These are phyloP conservation scores for Hsuehochloa calcarea DNA, from an alignment of 176 grass and related monocot species.

Conservation along the genomic window DNA sequence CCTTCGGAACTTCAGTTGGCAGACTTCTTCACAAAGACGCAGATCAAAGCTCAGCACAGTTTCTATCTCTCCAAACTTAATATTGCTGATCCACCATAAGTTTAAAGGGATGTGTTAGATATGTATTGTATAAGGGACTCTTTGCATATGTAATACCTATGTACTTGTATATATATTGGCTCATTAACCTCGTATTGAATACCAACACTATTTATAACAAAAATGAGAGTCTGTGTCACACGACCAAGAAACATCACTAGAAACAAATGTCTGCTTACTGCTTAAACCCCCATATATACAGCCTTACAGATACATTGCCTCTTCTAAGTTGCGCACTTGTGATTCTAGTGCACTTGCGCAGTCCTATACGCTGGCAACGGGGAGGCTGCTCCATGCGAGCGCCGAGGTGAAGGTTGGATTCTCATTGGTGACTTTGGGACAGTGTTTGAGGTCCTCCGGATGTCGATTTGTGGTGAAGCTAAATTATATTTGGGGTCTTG, in stretches of 20 bases:
- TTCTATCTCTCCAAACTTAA: no score
- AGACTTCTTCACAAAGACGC: no score
- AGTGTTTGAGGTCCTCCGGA: constrained; percentile 31
- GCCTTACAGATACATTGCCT: not conserved
- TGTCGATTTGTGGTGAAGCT: constrained; percentile 26
- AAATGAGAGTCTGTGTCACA: not conserved
- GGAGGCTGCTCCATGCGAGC: constrained; percentile 37
- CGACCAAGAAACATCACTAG: constrained; percentile 13
- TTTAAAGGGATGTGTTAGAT: no score
- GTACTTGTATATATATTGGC: no score
- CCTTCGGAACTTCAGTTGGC: no score
- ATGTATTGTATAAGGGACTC: no score
- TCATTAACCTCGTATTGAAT: no score
- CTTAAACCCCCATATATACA: constrained; percentile 46
- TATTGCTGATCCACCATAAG: no score
- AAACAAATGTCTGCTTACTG: constrained; percentile 25
- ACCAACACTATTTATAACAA: no score
- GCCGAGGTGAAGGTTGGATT: constrained; percentile 40
- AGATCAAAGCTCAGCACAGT: no score
- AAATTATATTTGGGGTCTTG: constrained; percentile 47
- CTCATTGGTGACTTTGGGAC: constrained; percentile 55
- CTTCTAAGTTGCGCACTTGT: not conserved
- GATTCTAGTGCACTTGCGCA: constrained; percentile 46
- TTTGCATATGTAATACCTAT: no score
- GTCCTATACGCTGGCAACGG: constrained; percentile 48